phyloP scores from a whole-genome alignment of 2,329 filamentous ascomycete genomes.

The Alternaria atra region DNA sequence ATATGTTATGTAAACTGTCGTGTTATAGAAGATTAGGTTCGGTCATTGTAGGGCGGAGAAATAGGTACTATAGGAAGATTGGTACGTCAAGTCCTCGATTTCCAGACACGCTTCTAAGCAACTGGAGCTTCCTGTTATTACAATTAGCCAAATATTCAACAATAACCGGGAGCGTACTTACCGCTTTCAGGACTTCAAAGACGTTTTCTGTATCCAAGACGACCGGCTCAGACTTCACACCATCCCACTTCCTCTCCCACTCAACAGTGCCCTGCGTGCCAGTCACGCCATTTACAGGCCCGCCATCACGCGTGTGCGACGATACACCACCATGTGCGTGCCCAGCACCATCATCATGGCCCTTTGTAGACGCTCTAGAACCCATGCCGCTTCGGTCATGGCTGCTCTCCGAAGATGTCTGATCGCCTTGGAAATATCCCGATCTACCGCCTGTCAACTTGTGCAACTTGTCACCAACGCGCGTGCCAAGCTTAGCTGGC shows the following conservation, averaged over 20 bases:
- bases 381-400: background rate
- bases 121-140: constrained; percentile 7
- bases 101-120: constrained; percentile 6
- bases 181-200: constrained; percentile 19
- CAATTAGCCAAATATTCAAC: background rate
- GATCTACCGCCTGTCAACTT: constrained; percentile 31
- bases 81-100: background rate
- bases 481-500: constrained; percentile 27
- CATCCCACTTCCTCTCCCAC: constrained; percentile 29
- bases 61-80: background rate
- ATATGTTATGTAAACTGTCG: fast-evolving
- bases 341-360: constrained; percentile 2
- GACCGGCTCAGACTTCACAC: constrained; percentile 10
- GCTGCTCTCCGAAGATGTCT: constrained; percentile 4
- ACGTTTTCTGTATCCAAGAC: constrained; percentile 11
- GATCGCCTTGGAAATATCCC: constrained; percentile 20
- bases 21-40: fast-evolving
- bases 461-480: constrained; percentile 28
- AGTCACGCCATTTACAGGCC: constrained; percentile 15
- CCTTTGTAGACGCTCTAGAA: background rate
- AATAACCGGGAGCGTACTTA: background rate
- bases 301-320: constrained; percentile 3
- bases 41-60: background rate
- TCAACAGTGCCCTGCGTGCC: constrained; percentile 8
- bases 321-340: constrained; percentile 2